Evolutionary conservation across 768 basidiomycete species (phyloP), one percentile per base, ranked within the genome.

Genomic region (Hypholoma fasciculare): DNA sequence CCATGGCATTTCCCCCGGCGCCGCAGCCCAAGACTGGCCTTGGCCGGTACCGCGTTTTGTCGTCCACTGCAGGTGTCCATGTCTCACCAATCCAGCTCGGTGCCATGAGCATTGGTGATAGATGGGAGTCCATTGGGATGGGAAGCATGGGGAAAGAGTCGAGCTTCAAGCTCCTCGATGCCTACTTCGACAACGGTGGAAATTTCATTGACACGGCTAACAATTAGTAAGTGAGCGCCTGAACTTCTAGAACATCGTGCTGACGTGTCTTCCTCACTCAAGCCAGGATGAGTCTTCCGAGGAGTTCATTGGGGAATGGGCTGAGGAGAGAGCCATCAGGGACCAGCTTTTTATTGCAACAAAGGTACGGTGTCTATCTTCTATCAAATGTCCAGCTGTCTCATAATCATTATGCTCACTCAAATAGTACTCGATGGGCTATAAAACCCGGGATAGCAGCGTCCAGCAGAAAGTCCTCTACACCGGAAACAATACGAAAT

Each of bases 61-160:
- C 78, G 0, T 73, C 76, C 13, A 36, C 60, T 13, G 77, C 81
- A 1, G 78, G 78, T 8, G 67, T 82, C 39, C 77, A 74, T 44
- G 82, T 82, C 14, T 83, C 82, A 2, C 80, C 82, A 0, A 64
- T 83, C 17, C 70, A 71, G 30, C 75, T 83, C 26, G 81, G 82
- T 2, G 81, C 72, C 6, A 78, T 79, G 80, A 79, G 71, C 69
- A 76, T 82, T 40, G 80, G 81, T 7, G 74, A 80, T 56, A 70
- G 76, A 50, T 81, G 79, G 80, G 63, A 61, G 0, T 37, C 49
- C 1, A 40, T 57, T 19, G 52, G 52, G 8, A 61, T 75, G 58
- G 76, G 77, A 2, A 51, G 54, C 5, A 77, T 78, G 72, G 58
- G 64, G 62, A 77, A 79, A 63, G 72, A 77, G 47, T 51, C 62